These are phyloP conservation scores for Eucalyptus polybractea DNA, from an alignment of 345 rosid species.

Conservation along the genomic window DNA sequence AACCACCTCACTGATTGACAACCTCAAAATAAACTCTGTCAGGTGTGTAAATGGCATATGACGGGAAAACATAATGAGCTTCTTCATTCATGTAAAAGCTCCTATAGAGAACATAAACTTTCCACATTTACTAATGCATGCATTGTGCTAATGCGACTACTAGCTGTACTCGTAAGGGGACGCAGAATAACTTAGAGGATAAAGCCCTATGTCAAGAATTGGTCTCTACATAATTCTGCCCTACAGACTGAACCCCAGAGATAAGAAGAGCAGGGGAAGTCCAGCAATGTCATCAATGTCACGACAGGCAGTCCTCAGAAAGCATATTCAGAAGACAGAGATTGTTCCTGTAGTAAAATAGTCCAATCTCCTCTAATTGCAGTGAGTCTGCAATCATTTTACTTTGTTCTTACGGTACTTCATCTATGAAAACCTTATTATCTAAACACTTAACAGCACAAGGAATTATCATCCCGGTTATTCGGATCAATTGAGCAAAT, in stretches of 20 bases:
- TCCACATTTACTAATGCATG: background rate
- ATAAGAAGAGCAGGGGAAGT: background rate
- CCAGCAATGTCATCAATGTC: background rate
- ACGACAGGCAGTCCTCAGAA: background rate
- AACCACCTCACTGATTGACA: background rate
- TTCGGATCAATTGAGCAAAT: background rate
- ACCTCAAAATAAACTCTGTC: background rate
- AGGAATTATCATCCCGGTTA: background rate
- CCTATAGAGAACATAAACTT: background rate
- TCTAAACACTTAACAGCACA: background rate
- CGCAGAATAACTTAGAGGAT: background rate
- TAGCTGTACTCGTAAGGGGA: background rate
- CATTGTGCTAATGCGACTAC: background rate
- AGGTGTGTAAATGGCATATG: background rate
- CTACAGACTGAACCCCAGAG: background rate
- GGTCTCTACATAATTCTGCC: background rate
- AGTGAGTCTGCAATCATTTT: background rate
- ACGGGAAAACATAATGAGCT: background rate
- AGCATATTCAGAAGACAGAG: background rate
- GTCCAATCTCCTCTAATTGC: background rate
- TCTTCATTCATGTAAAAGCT: background rate
- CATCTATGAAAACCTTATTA: background rate
- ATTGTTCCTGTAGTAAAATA: background rate
- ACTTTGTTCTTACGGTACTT: background rate
- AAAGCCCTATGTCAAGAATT: background rate